A percentile compares a stretch with the other conserved stretches of the same genome.
Conservation (phyloP, 2,329 filamentous ascomycete species). For the Xylariaceae sp. region DNA sequence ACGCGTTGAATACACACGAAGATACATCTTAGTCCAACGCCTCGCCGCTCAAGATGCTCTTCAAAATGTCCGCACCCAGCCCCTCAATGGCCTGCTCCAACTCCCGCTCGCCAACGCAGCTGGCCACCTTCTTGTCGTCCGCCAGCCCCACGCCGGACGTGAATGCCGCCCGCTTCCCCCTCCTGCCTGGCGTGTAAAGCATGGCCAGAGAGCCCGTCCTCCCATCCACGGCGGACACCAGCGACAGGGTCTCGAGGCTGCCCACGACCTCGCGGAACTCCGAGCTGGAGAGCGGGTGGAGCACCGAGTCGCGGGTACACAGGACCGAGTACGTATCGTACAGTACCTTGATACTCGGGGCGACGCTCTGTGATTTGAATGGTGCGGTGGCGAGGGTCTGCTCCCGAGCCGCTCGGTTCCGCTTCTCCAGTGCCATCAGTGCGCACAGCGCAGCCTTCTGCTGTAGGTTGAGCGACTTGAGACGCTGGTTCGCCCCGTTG, state of each 20-base stretch:
- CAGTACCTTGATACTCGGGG: conserved; percentile 75
- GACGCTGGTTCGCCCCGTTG: conserved; percentile 76
- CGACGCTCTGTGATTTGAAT: conserved; percentile 51
- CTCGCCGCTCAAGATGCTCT: conserved; percentile 54
- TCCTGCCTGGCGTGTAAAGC: conserved; percentile 64
- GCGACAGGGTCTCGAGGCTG: conserved; percentile 78
- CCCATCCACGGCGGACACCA: conserved; percentile 64
- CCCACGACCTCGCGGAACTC: conserved; percentile 92
- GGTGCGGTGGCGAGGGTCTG: conserved; percentile 41
- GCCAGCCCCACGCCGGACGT: conserved; percentile 35
- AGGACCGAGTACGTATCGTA: conserved; percentile 77
- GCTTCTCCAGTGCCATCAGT: conserved; percentile 77
- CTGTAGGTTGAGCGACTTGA: conserved; percentile 85
- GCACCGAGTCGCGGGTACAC: conserved; percentile 78
- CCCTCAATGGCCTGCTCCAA: conserved; percentile 62
- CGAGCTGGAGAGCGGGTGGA: conserved; percentile 81
- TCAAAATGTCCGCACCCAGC: conserved; percentile 52
- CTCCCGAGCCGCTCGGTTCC: conserved; percentile 48
- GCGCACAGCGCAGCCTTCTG: conserved; percentile 93
- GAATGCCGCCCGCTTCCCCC: conserved; percentile 50
- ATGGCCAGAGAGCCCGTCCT: conserved; percentile 60
- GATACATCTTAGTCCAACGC: conserved; percentile 43
- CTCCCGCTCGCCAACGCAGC: conserved; percentile 74
- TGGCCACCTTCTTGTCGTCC: conserved; percentile 73
- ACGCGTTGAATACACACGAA: too few species aligned